Percentiles rank a stretch among this genome's conserved stretches.
Conservation (phyloP, 352 stramenopile species). For the Hyaloperonospora arabidopsidis region DNA sequence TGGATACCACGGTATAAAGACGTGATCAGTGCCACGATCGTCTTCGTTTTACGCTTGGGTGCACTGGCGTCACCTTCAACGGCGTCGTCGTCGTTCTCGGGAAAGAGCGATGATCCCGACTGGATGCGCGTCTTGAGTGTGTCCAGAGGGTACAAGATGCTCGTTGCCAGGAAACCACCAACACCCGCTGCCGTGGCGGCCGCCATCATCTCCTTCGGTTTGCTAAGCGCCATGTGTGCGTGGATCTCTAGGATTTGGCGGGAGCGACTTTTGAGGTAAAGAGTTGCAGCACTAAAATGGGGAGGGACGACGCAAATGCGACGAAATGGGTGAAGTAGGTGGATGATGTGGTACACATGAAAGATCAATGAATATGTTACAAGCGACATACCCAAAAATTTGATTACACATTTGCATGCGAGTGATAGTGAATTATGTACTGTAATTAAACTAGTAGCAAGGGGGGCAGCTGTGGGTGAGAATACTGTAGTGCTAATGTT, state of each 20-base stretch:
- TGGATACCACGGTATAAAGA: constrained; percentile 77
- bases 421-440: too few relatives aligned
- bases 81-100: constrained; percentile 28
- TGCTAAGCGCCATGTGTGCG: constrained; percentile 49
- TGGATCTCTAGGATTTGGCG: background rate
- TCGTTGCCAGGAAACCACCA: constrained; percentile 69
- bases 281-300: too few relatives aligned
- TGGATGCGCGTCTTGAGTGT: constrained; percentile 87
- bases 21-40: constrained; percentile 37
- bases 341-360: too few relatives aligned
- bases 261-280: too few relatives aligned
- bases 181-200: constrained; percentile 67
- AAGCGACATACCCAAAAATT: too few relatives aligned
- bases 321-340: too few relatives aligned
- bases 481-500: too few relatives aligned
- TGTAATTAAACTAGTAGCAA: too few relatives aligned
- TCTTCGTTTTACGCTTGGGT: constrained; percentile 21
- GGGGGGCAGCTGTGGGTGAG: too few relatives aligned
- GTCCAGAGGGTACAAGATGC: constrained; percentile 77
- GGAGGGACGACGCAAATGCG: too few relatives aligned
- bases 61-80: background rate
- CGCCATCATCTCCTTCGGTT: constrained; percentile 78
- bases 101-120: constrained; percentile 51
- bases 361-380: too few relatives aligned
- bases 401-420: too few relatives aligned